Base-by-base conservation (phyloP, 1,284 basidiomycete genomes). In the Volvariella volvacea region DNA sequence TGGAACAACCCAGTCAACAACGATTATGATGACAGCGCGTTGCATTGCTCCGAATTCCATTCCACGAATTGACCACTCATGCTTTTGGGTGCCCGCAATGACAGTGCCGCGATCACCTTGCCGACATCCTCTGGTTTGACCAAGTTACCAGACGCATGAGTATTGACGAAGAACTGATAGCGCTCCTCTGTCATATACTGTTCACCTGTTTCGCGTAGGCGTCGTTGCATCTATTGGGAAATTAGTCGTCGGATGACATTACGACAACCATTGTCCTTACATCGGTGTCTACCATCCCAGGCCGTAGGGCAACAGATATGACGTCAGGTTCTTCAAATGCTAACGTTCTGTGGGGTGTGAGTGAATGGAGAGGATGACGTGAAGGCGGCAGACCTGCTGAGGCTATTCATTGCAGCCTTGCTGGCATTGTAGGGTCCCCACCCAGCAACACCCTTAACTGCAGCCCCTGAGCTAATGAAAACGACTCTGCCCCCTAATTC, bases 391-490 rank as follows among this genome's bases (percentile, higher is more conserved):
- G 52, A 62, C 85, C 86, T 75, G 65, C 79, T 81, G 25, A 94
- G 68, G 16, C 86, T 83, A 61, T 94, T 94, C 78, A 92, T 73
- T 0, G 88, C 91, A 1, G 91, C 91, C 60, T 91, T 90, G 48
- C 72, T 68, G 10, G 88, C 80, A 52, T 80, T 89, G 63, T 94
- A 94, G 0, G 87, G 76, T 3, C 66, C 84, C 88, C 88, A 92
- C 0, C 79, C 80, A 0, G 78, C 62, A 0, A 58, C 73, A n/a
- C 73, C 75, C 31, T 83, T 81, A 3, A 74, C 70, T 3, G 92
- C 86, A 3, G 88, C 82, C 4, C 92, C 92, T 20, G 86, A 89
- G 54, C 84, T 88, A 22, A 92, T 74, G 52, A 92, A 87, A 14
- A 94, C 70, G 25, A 92, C 72, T 41, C 74, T 73, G 0, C 87